A percentile compares a stretch with the other conserved stretches of the same genome.
These are phyloP conservation scores for Mycogone perniciosa DNA, from an alignment of 2,329 filamentous ascomycete genomes.

Conservation along the genomic window DNA sequence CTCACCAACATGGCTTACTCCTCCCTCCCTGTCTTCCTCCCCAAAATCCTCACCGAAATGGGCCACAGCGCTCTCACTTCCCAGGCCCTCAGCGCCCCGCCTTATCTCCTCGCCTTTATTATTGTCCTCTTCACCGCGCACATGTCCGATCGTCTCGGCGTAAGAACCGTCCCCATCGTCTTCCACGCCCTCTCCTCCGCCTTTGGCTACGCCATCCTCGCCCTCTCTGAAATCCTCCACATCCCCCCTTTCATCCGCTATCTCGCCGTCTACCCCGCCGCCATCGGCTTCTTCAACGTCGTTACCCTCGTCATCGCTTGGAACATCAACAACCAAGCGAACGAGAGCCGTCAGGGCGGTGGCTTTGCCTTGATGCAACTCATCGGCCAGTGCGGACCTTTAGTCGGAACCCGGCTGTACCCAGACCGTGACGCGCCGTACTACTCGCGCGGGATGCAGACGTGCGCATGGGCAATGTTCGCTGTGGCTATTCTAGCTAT, in stretches of 20 bases:
- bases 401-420: slow-evolving; percentile 62
- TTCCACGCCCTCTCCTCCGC: slow-evolving; percentile 62
- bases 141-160: slow-evolving; percentile 59
- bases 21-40: slow-evolving; percentile 81
- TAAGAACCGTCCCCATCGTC: slow-evolving; percentile 61
- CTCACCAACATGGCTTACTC: slow-evolving; percentile 82
- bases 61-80: slow-evolving; percentile 61
- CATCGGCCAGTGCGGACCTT: slow-evolving; percentile 72
- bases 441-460: slow-evolving; percentile 56
- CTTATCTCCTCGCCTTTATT: slow-evolving; percentile 70
- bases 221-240: slow-evolving; percentile 44
- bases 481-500: slow-evolving; percentile 51
- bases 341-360: slow-evolving; percentile 61
- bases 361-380: slow-evolving; percentile 77
- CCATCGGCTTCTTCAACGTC: slow-evolving; percentile 74
- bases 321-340: slow-evolving; percentile 79
- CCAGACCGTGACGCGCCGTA: slow-evolving; percentile 54
- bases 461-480: slow-evolving; percentile 58
- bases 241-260: slow-evolving; percentile 54
- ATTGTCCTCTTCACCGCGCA: slow-evolving; percentile 66
- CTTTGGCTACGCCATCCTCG: slow-evolving; percentile 53
- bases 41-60: slow-evolving; percentile 72
- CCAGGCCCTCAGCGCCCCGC: slow-evolving; percentile 75
- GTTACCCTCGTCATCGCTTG: slow-evolving; percentile 82
- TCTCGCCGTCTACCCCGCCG: slow-evolving; percentile 69